Percentiles rank a stretch among this genome's conserved stretches.
phyloP scores from a whole-genome alignment of 2,329 filamentous ascomycete species.

The Colletotrichum eleusines region DNA sequence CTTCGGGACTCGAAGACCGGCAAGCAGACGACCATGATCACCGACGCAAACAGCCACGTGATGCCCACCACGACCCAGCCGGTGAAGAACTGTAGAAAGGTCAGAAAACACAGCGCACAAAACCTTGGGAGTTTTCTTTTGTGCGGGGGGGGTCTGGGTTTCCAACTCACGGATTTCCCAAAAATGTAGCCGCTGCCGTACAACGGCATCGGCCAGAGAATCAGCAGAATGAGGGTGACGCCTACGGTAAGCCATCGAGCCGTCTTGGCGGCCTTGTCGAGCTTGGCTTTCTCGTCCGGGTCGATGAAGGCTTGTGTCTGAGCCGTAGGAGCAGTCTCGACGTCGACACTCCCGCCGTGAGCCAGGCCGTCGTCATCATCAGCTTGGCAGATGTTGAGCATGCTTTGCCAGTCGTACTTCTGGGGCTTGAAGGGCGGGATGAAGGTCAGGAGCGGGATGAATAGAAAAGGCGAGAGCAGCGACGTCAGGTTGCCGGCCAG shows the following conservation, averaged over 20 bases:
- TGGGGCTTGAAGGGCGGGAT: slow-evolving; percentile 56
- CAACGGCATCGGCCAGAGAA: slow-evolving; percentile 50
- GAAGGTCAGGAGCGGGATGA: slow-evolving; percentile 78
- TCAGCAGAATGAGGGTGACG: slow-evolving; percentile 65
- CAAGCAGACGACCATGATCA: slow-evolving; percentile 40
- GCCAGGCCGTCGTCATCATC: slow-evolving; percentile 81
- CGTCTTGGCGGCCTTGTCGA: slow-evolving; percentile 60
- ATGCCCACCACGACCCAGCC: slow-evolving; percentile 80
- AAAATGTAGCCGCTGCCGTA: slow-evolving; percentile 49
- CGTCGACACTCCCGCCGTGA: slow-evolving; percentile 70
- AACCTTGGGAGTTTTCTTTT: no score
- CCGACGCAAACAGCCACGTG: slow-evolving; percentile 72
- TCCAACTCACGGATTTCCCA: slow-evolving; percentile 41
- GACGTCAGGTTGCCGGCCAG: slow-evolving; percentile 83
- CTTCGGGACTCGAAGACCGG: slow-evolving; percentile 40
- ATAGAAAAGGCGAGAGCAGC: slow-evolving; percentile 76
- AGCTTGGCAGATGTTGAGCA: slow-evolving; percentile 77
- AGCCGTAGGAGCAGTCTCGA: slow-evolving; percentile 72
- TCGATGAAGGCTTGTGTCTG: slow-evolving; percentile 38
- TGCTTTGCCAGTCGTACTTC: slow-evolving; percentile 83
- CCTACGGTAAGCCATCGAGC: slow-evolving; percentile 64
- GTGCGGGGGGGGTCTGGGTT: fast-evolving
- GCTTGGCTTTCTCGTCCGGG: slow-evolving; percentile 55
- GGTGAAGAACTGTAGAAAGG: slow-evolving; percentile 71
- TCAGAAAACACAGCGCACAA: no score